Base-by-base conservation (phyloP, 345 rosid species). In the Moricandia arvensis region DNA sequence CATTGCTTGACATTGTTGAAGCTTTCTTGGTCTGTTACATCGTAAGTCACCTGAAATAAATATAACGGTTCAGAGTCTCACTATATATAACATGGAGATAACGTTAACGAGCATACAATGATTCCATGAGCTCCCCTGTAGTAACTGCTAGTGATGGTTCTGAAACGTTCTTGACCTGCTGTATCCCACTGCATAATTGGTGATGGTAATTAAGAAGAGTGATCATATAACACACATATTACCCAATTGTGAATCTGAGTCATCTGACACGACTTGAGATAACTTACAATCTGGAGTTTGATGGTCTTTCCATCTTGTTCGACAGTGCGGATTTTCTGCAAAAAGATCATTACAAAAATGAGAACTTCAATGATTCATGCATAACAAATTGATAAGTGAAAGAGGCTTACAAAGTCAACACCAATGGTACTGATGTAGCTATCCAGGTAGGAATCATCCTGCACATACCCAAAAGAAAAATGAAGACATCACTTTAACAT, bases 51-150 rank as follows among this genome's bases (percentile, higher is more conserved):
- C 96, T 90, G 85, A 68, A 26, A 15, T 63, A n/a, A 4, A 9
- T 8, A 17, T 16, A 30, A n/a, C 26, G 31, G 30, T 66, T 60
- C 33, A 43, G 16, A 27, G 21, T 43, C 9, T 72, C 30, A 38
- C 4, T 45, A 21, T 47, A 29, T 53, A 67, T 37, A 41, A 37
- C 5, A 26, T 13, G 2, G 27, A 5, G 75, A 69, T 5, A 70
- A 1, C 4, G 37, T 5, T 8, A 45, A 55, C 3, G 30, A 30
- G 15, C 86, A 68, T 76, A 91, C 96, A 54, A 91, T 89, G 7
- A 89, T 91, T 78, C 97, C 97, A 80, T 91, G 97, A 15, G 97
- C 97, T 60, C 96, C 97, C 80, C 96, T 89, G 76, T 91, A 89
- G 84, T 91, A 91, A 80, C 96, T 91, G 76, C 97, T 91, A 45